Evolutionary conservation across 768 basidiomycete genomes (phyloP).

Genomic region (Chlorophyllum brunneum): DNA sequence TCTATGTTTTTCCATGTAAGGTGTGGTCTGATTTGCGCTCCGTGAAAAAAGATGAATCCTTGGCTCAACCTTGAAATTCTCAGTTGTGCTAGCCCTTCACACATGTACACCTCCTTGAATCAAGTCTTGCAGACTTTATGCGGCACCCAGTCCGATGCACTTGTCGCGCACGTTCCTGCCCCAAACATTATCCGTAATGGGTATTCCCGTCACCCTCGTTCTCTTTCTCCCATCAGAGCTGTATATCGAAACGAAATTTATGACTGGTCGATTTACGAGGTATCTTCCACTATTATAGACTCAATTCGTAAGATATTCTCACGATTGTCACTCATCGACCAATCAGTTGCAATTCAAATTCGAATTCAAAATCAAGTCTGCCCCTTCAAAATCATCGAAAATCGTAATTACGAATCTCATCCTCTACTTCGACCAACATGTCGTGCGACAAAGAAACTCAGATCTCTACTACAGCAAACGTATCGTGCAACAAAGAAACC

Average conservation of each 20-base stretch:
- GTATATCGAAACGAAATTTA: constrained; percentile 73
- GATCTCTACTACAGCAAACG: no score
- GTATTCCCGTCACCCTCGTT: constrained; percentile 91
- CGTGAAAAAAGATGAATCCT: background rate
- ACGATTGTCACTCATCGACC: background rate
- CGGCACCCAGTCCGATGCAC: constrained; percentile 76
- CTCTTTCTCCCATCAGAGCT: constrained; percentile 84
- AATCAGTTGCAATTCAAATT: background rate
- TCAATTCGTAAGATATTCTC: background rate
- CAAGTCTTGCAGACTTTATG: constrained; percentile 90
- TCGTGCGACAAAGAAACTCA: background rate
- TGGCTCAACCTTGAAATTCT: constrained; percentile 1
- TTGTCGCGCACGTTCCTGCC: constrained; percentile 92
- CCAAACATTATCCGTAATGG: constrained; percentile 80
- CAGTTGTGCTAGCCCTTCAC: constrained; percentile 91
- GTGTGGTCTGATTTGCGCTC: no score
- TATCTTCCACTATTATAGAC: constrained; percentile 7
- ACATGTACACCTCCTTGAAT: constrained; percentile 93
- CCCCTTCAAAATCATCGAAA: background rate
- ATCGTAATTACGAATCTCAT: background rate
- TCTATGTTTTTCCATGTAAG: constrained; percentile 97
- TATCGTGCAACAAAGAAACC: no score
- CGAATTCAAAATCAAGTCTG: background rate
- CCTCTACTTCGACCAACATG: constrained; percentile 16
- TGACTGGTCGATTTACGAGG: constrained; percentile 19